phyloP scores from a whole-genome alignment of 2,329 filamentous ascomycete species.

The Aspergillus sp. region DNA sequence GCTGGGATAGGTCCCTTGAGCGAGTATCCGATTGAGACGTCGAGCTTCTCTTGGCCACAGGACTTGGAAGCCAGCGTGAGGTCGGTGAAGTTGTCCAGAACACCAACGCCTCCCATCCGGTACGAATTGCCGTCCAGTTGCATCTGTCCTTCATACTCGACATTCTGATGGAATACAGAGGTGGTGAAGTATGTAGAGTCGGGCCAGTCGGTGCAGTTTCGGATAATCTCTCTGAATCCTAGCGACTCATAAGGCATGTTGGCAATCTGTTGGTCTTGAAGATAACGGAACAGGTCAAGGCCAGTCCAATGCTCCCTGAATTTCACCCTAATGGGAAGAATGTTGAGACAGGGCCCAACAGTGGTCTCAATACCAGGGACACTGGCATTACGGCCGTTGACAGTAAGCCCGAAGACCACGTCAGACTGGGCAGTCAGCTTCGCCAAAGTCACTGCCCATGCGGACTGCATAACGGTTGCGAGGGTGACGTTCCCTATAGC shows the following conservation, averaged over 20 bases:
- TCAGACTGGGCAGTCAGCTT: constrained; percentile 56
- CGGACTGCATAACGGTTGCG: constrained; percentile 67
- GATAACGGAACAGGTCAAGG: constrained; percentile 54
- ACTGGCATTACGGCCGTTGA: constrained; percentile 64
- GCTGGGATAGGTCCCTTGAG: constrained; percentile 38
- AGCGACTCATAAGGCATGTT: constrained; percentile 59
- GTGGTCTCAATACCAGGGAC: constrained; percentile 59
- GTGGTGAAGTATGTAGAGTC: constrained; percentile 46
- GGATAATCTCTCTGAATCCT: constrained; percentile 57
- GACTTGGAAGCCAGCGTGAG: constrained; percentile 44
- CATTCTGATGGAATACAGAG: constrained; percentile 44
- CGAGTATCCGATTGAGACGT: constrained; percentile 42
- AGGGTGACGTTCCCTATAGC: constrained; percentile 60
- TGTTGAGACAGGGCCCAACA: constrained; percentile 68
- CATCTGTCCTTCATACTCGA: constrained; percentile 39
- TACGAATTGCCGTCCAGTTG: constrained; percentile 43
- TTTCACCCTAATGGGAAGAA: constrained; percentile 63
- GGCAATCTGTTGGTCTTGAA: constrained; percentile 61
- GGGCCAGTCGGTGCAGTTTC: constrained; percentile 45
- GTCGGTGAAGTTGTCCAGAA: constrained; percentile 45
- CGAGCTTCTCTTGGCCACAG: constrained; percentile 34
- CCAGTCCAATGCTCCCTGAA: constrained; percentile 57
- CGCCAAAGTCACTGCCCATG: constrained; percentile 66
- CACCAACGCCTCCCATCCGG: constrained; percentile 41
- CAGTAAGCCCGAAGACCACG: constrained; percentile 67